Evolutionary conservation across 2,329 filamentous ascomycete species (phyloP).

Genomic region (Cercospora berteroae): DNA sequence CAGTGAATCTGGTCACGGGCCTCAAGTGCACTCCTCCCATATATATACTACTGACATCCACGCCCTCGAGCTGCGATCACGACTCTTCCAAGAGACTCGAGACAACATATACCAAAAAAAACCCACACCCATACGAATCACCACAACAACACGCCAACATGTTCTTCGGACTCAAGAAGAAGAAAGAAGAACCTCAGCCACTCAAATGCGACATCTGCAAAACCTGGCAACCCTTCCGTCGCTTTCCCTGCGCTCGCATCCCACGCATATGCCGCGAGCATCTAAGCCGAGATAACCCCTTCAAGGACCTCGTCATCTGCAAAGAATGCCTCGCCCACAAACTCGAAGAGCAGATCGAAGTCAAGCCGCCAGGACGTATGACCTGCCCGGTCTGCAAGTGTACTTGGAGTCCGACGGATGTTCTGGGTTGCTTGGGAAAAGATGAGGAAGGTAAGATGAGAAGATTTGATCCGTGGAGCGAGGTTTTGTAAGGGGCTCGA

Average conservation of each 20-base stretch:
- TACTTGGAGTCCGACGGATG: not conserved
- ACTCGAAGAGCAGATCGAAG: not conserved
- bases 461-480: not conserved
- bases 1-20: not conserved
- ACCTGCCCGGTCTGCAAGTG: not conserved
- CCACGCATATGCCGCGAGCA: not conserved
- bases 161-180: not conserved
- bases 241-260: not conserved
- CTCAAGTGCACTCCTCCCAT: not conserved
- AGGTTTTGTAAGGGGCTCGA: not conserved
- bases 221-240: not conserved
- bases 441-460: not conserved
- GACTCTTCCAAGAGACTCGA: not conserved
- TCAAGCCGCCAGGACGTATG: not conserved
- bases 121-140: not conserved
- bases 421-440: not conserved
- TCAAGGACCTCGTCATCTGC: not conserved
- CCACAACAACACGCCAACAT: not conserved
- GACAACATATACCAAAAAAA: not conserved
- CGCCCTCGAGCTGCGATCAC: not conserved
- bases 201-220: not conserved
- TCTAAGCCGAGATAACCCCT: not conserved
- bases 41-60: not conserved
- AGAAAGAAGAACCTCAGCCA: not conserved
- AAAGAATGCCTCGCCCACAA: not conserved